Conservation (phyloP, 1,139 yeast genomes). For the Magnusiomyces sp. region DNA sequence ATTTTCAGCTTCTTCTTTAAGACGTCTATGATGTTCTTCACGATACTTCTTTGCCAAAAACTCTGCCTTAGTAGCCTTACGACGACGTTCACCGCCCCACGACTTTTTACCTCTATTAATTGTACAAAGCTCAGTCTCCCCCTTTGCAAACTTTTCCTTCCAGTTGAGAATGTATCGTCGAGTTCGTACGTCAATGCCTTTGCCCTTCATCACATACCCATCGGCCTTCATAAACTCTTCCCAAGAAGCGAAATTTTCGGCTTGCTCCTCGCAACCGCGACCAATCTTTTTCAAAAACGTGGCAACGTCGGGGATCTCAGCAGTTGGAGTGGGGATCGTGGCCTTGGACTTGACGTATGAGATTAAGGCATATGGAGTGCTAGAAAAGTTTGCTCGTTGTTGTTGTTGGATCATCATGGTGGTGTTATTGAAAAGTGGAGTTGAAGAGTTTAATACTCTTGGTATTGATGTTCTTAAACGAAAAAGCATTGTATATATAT, state of each 20-base stretch:
- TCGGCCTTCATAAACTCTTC: conserved; percentile 42
- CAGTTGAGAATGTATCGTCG: conserved; percentile 47
- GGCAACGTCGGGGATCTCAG: conserved; percentile 58
- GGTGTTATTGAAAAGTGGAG: too few relatives aligned
- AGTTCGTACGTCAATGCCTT: conserved; percentile 70
- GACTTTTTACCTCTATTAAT: conserved; percentile 59
- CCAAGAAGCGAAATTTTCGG: conserved; percentile 32
- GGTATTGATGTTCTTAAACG: too few relatives aligned
- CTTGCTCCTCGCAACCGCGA: conserved; percentile 57
- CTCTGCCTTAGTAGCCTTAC: conserved; percentile 61
- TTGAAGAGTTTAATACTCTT: too few relatives aligned
- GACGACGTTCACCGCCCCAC: conserved; percentile 86
- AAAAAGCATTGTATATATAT: too few relatives aligned
- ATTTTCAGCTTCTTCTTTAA: conserved; percentile 6
- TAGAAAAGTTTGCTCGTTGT: too few relatives aligned
- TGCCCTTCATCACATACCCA: conserved; percentile 56
- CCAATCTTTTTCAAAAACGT: conserved; percentile 72
- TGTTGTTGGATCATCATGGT: too few relatives aligned
- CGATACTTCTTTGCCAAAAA: conserved; percentile 39
- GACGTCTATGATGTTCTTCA: conserved; percentile 6
- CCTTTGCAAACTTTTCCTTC: conserved; percentile 44
- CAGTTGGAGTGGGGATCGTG: conserved; percentile 40
- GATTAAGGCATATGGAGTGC: too few relatives aligned
- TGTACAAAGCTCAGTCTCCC: conserved; percentile 46
- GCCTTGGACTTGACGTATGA: conserved; percentile 6